Conservation (phyloP, 2,329 filamentous ascomycete genomes). For the Emmonsiellopsis sp. region DNA sequence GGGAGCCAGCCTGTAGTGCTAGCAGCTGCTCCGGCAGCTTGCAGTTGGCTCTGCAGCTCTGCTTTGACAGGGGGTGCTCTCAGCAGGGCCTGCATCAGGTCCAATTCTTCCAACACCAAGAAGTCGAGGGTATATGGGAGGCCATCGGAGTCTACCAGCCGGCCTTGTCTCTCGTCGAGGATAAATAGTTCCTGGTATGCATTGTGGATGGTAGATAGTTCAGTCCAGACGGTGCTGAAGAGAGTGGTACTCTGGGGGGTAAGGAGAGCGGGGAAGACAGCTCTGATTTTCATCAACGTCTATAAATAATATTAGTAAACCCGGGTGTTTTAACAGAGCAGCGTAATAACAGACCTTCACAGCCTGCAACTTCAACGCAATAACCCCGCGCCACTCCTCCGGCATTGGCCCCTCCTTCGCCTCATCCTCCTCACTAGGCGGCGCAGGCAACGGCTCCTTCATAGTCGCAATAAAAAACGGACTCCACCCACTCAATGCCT, state of each 20-base stretch:
- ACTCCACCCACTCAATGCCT: slow-evolving; percentile 73
- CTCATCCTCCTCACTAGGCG: slow-evolving; percentile 50
- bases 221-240: slow-evolving; percentile 83
- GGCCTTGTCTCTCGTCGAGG: slow-evolving; percentile 72
- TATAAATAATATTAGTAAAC: slow-evolving; percentile 27
- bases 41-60: slow-evolving; percentile 74
- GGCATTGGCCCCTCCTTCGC: slow-evolving; percentile 46
- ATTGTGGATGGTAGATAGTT: slow-evolving; percentile 63
- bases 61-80: slow-evolving; percentile 80
- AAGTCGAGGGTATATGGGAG: slow-evolving; percentile 95
- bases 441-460: slow-evolving; percentile 60
- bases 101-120: slow-evolving; percentile 83
- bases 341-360: slow-evolving; percentile 52
- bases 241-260: slow-evolving; percentile 72
- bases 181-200: slow-evolving; percentile 80
- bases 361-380: slow-evolving; percentile 87
- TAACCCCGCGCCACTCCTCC: slow-evolving; percentile 66
- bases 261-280: slow-evolving; percentile 72
- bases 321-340: slow-evolving; percentile 4
- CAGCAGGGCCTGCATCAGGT: slow-evolving; percentile 87
- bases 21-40: slow-evolving; percentile 48
- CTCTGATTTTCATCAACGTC: slow-evolving; percentile 80
- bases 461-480: slow-evolving; percentile 78
- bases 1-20: slow-evolving; percentile 70
- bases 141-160: slow-evolving; percentile 79